These are phyloP conservation scores for Aspergillus tamarii DNA, from an alignment of 2,329 filamentous ascomycete species.

Conservation along the genomic window DNA sequence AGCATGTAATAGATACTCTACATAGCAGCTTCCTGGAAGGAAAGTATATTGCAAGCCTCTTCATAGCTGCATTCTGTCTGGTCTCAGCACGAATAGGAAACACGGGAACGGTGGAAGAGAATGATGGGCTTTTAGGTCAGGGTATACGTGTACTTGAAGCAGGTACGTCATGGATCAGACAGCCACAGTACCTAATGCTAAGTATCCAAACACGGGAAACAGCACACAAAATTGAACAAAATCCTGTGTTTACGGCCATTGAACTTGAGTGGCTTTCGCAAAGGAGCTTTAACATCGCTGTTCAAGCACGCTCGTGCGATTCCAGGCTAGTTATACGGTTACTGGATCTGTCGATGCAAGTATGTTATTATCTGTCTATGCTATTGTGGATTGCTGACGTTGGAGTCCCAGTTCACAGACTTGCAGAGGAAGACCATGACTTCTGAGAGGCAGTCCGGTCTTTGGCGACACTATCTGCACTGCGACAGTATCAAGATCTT, in stretches of 20 bases:
- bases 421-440: conserved; percentile 33
- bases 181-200: conserved; percentile 30
- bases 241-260: conserved; percentile 59
- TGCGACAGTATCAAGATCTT: conserved; percentile 69
- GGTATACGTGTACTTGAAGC: conserved; percentile 60
- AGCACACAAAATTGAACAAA: conserved; percentile 44
- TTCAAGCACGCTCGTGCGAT: conserved; percentile 65
- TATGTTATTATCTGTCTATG: conserved; percentile 17
- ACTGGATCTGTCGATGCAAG: conserved; percentile 48
- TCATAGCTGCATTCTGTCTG: conserved; percentile 60
- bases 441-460: conserved; percentile 44
- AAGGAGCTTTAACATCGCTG: conserved; percentile 76
- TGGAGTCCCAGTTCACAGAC: conserved; percentile 39
- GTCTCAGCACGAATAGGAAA: conserved; percentile 44
- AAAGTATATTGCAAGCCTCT: conserved; percentile 64
- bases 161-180: conserved; percentile 38
- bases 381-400: neutral
- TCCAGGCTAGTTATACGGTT: conserved; percentile 61
- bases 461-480: conserved; percentile 64
- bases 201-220: conserved; percentile 44
- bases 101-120: conserved; percentile 22
- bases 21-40: conserved; percentile 52
- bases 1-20: conserved; percentile 62
- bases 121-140: conserved; percentile 43
- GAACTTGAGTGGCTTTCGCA: conserved; percentile 85